A percentile compares a stretch with the other conserved stretches of the same genome.
These are phyloP conservation scores for Ustilago cynodontis DNA, from an alignment of 1,284 basidiomycete species.

Conservation along the genomic window DNA sequence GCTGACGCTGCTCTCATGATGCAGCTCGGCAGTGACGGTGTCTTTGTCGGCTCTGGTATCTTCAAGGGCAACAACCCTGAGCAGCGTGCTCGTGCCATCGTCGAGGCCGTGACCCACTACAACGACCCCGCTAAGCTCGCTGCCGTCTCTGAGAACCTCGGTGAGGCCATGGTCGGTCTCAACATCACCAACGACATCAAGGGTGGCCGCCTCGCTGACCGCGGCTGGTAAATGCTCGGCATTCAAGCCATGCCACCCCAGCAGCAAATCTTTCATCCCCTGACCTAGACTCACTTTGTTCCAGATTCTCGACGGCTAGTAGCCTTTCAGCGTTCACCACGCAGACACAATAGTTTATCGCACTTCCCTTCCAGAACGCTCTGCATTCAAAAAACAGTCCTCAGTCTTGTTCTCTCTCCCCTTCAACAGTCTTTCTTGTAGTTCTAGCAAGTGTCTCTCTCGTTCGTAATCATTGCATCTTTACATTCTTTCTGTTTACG, in stretches of 20 bases:
- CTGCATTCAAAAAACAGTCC: not conserved
- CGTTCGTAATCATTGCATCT: slow-evolving; percentile 18
- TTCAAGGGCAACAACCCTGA: slow-evolving; percentile 85
- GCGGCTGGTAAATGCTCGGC: slow-evolving; percentile 60
- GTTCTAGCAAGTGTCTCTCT: slow-evolving; percentile 41
- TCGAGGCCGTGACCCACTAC: slow-evolving; percentile 96
- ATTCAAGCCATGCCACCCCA: not conserved
- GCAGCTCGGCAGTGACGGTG: slow-evolving; percentile 98
- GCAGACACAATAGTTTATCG: not conserved
- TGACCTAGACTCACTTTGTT: not conserved
- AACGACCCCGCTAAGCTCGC: slow-evolving; percentile 69
- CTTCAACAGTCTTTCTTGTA: slow-evolving; percentile 43
- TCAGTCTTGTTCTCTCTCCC: slow-evolving; percentile 10
- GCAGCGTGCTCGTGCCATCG: slow-evolving; percentile 94
- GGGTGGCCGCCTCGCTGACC: slow-evolving; percentile 63
- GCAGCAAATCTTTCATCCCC: not conserved
- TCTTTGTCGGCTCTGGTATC: slow-evolving; percentile 71
- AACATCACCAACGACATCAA: slow-evolving; percentile 74
- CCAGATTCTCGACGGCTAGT: not conserved
- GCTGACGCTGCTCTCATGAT: slow-evolving; percentile 99
- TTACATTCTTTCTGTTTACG: not conserved
- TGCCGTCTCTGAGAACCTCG: slow-evolving; percentile 87
- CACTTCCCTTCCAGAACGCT: slow-evolving; percentile 1
- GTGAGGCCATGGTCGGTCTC: slow-evolving; percentile 91
- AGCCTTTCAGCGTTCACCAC: slow-evolving; percentile 34